Conservation (phyloP, 78 protist species). For the Protostelium mycophagum region DNA sequence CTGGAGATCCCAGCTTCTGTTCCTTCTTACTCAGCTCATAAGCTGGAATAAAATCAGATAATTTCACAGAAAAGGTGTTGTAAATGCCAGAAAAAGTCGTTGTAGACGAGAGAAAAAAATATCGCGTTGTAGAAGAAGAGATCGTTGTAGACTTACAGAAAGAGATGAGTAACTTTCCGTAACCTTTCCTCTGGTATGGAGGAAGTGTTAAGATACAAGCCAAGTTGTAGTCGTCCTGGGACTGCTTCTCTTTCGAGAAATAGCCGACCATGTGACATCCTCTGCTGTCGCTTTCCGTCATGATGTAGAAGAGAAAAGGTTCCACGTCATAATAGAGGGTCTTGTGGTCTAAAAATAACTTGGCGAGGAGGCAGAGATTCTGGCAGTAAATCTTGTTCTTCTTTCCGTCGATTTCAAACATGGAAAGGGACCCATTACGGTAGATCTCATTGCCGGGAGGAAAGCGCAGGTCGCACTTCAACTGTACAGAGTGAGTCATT, state of each 20-base stretch:
- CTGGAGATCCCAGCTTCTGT: constrained; percentile 94
- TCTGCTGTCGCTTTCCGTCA: constrained; percentile 79
- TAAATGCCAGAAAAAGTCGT: background rate
- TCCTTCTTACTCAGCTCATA: constrained; percentile 90
- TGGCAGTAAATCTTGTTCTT: constrained; percentile 89
- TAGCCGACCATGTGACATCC: constrained; percentile 95
- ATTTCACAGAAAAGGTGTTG: background rate
- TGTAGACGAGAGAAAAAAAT: background rate
- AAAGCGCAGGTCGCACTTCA: constrained; percentile 70
- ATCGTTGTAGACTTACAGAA: constrained; percentile 46
- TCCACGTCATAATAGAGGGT: constrained; percentile 89
- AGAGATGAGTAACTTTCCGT: constrained; percentile 87
- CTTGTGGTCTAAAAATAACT: constrained; percentile 95
- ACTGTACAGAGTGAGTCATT: constrained; percentile 11
- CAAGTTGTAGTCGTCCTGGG: constrained; percentile 78
- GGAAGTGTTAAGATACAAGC: constrained; percentile 97
- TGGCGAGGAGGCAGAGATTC: constrained; percentile 88
- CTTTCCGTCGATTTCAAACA: constrained; percentile 93
- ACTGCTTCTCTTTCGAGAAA: constrained; percentile 90
- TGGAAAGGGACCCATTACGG: constrained; percentile 57
- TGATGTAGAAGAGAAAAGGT: constrained; percentile 93
- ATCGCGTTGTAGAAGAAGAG: background rate
- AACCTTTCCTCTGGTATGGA: constrained; percentile 92
- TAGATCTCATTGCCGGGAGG: constrained; percentile 97
- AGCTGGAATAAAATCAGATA: constrained; percentile 26